Evolutionary conservation across 2,329 filamentous ascomycete genomes (phyloP), one percentile per base, ranked within the genome.

Genomic region (Calonectria pseudoreteaudii): DNA sequence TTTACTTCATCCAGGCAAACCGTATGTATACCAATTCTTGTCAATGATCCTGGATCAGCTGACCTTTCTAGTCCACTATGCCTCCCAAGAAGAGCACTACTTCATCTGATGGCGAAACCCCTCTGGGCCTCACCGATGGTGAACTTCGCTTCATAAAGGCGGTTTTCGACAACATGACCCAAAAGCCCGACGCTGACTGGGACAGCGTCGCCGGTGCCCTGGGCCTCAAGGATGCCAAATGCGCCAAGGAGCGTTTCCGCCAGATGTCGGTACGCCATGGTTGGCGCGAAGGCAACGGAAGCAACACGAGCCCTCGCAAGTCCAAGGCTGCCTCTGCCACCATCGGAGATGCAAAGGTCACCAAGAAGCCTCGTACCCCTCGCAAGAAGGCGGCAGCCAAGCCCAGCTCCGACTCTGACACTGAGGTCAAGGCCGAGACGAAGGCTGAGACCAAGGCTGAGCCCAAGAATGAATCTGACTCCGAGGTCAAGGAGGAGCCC

Each of bases 181-280:
- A 83, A 53, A 85, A 84, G 74, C 84, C 84, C 9, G 83, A 86
- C 10, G 83, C 86, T 34, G 80, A 88, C 78, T 88, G 84, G 81
- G 80, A 84, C 20, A 76, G 80, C 1, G 83, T 88, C 50, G 86
- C 86, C 6, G 11, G 52, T 2, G 76, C 80, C 16, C 75, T 86
- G 18, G 81, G 81, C 4, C 82, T 87, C 68, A 86, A 86, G 72
- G 83, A 86, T 64, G 84, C 81, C 66, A 86, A 85, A 64, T 86
- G 85, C 71, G 86, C 86, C 72, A 85, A 84, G 67, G 83, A 86
- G 72, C 84, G 84, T 38, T 86, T 86, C 79, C 83, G 84, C 10
- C 81, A 85, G 68, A 84, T 87, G 79, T 83, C 83, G 18, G 79
- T 83, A 71, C 84, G 83, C 26, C 85, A 86, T 71, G 82, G 81